Percentiles rank a stretch among this genome's conserved stretches.
phyloP scores from a whole-genome alignment of 495 filamentous ascomycete species.

The Annulohypoxylon stygium region DNA sequence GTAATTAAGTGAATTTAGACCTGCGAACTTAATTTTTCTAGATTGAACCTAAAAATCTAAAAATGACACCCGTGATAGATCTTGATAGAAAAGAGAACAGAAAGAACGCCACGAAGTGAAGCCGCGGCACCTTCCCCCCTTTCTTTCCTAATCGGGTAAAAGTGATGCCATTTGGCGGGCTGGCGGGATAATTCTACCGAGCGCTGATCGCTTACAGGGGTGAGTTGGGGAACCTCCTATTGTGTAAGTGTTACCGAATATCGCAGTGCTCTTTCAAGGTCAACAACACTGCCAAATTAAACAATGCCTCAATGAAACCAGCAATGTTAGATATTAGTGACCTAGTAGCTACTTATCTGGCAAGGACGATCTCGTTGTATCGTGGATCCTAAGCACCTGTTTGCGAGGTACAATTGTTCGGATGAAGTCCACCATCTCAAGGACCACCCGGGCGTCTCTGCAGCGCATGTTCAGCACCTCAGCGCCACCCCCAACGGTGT shows the following conservation, averaged over 20 bases:
- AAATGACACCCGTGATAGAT: background rate
- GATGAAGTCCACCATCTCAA: background rate
- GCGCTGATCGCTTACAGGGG: background rate
- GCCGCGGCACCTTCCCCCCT: background rate
- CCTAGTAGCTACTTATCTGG: background rate
- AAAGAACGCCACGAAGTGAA: background rate
- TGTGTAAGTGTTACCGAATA: background rate
- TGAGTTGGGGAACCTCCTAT: background rate
- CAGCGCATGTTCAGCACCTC: background rate
- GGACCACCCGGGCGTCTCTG: background rate
- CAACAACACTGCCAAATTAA: background rate
- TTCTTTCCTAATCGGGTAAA: constrained; percentile 7
- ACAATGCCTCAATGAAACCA: background rate
- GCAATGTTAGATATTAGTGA: background rate
- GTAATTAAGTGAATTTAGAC: background rate
- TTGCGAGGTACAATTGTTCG: too few relatives aligned
- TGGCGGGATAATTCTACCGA: background rate
- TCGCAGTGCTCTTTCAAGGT: background rate
- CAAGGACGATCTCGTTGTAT: background rate
- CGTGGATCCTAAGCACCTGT: too few relatives aligned
- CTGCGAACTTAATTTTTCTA: background rate
- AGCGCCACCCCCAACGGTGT: background rate
- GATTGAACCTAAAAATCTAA: background rate
- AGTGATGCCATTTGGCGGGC: background rate
- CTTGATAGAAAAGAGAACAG: background rate